phyloP scores from a whole-genome alignment of 2,329 filamentous ascomycete genomes.

The Lasiodiplodia gonubiensis region DNA sequence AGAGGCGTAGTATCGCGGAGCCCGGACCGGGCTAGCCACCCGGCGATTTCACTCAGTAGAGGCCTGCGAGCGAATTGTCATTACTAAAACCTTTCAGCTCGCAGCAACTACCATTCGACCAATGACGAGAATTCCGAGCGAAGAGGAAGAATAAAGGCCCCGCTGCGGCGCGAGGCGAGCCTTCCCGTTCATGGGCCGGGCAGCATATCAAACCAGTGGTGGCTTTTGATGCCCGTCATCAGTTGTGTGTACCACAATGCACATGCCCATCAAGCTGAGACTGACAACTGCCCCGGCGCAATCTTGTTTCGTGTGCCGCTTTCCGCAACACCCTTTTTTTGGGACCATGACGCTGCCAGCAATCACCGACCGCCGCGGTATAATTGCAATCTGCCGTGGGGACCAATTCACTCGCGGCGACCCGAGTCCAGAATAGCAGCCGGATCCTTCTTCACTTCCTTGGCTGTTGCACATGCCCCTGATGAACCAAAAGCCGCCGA shows the following conservation, averaged over 20 bases:
- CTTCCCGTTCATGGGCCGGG: background rate
- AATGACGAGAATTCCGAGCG: background rate
- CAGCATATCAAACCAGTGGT: background rate
- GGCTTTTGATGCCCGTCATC: background rate
- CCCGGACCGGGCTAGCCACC: background rate
- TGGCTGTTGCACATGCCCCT: background rate
- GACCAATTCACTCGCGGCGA: background rate
- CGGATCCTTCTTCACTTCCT: background rate
- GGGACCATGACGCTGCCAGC: background rate
- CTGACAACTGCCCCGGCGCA: background rate
- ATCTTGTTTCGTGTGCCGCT: background rate
- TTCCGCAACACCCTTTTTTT: background rate
- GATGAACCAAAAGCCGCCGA: background rate
- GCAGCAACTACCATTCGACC: background rate
- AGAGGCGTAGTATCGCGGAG: background rate
- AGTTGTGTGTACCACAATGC: background rate
- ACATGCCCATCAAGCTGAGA: conserved; percentile 15
- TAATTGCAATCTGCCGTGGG: conserved; percentile 5
- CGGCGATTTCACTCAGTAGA: conserved; percentile 7
- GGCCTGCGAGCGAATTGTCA: conserved; percentile 11
- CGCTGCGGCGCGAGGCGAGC: conserved; percentile 5
- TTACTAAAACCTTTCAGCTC: conserved; percentile 6
- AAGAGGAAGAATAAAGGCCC: background rate
- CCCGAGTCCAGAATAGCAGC: background rate
- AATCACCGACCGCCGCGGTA: background rate